Percentiles rank a stretch among this genome's conserved stretches.
These are phyloP conservation scores for Bipolaris cookei DNA, from an alignment of 2,329 filamentous ascomycete genomes.

Conservation along the genomic window DNA sequence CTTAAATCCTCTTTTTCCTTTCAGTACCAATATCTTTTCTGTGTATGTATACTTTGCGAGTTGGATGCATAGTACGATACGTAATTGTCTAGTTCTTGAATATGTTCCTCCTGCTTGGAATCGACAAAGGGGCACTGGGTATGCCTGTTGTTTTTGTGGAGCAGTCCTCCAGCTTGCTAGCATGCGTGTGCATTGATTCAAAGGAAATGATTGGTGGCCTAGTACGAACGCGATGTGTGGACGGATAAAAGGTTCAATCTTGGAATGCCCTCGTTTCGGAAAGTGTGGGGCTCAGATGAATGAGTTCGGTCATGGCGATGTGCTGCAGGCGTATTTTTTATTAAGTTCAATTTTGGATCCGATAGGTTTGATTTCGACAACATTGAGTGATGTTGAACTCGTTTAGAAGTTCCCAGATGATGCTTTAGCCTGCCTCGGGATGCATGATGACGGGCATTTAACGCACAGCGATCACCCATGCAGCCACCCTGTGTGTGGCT, in stretches of 20 bases:
- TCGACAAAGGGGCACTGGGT: neutral
- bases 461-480: neutral
- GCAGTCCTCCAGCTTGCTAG: neutral
- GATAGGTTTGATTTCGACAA: neutral
- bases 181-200: too few species aligned
- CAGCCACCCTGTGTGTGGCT: constrained; percentile 1
- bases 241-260: neutral
- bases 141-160: neutral
- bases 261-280: neutral
- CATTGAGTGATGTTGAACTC: neutral
- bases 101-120: neutral
- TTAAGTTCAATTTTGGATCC: neutral
- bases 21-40: neutral
- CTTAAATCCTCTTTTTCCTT: constrained; percentile 7
- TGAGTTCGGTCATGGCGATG: neutral
- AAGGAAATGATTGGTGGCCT: neutral
- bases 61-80: neutral
- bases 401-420: neutral
- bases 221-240: neutral
- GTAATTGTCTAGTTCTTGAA: neutral
- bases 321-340: neutral
- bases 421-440: neutral
- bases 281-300: neutral
- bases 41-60: neutral
- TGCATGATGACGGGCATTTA: neutral